A percentile compares a stretch with the other conserved stretches of the same genome.
phyloP scores from a whole-genome alignment of 768 basidiomycete genomes.

The Tulasnella sp. region DNA sequence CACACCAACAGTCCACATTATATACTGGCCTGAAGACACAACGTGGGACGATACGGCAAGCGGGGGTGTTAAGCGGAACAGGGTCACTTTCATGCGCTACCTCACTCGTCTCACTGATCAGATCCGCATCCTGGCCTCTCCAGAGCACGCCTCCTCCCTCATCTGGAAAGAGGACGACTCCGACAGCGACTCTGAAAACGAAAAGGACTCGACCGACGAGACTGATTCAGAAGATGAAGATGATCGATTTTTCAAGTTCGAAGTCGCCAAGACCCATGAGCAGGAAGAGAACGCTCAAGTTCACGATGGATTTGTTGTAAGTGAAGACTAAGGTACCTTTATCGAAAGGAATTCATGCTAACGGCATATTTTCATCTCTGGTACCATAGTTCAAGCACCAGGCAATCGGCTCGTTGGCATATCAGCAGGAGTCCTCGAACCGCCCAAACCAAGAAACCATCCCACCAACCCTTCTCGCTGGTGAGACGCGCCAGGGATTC shows the following conservation, averaged over 20 bases:
- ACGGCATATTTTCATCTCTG: too few relatives aligned
- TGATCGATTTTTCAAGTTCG: slow-evolving; percentile 9
- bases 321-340: too few relatives aligned
- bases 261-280: background rate
- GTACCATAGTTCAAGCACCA: too few relatives aligned
- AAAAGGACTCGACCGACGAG: background rate
- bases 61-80: slow-evolving; percentile 36
- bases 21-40: slow-evolving; percentile 49
- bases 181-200: background rate
- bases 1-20: slow-evolving; percentile 29
- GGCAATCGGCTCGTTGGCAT: too few relatives aligned
- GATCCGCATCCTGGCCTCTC: slow-evolving; percentile 39
- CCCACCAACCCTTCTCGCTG: slow-evolving; percentile 25
- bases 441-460: too few relatives aligned
- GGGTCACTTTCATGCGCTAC: slow-evolving; percentile 55
- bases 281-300: background rate
- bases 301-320: background rate
- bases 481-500: slow-evolving; percentile 36
- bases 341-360: background rate
- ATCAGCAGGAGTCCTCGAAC: too few relatives aligned
- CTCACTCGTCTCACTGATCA: slow-evolving; percentile 52
- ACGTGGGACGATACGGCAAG: slow-evolving; percentile 41
- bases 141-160: slow-evolving; percentile 37
- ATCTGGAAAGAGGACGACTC: slow-evolving; percentile 30
- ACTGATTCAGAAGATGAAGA: background rate